Percentiles rank a stretch among this genome's conserved stretches.
Evolutionary conservation across 2,329 filamentous ascomycete genomes (phyloP).

Genomic region (Cladosporium sp.): DNA sequence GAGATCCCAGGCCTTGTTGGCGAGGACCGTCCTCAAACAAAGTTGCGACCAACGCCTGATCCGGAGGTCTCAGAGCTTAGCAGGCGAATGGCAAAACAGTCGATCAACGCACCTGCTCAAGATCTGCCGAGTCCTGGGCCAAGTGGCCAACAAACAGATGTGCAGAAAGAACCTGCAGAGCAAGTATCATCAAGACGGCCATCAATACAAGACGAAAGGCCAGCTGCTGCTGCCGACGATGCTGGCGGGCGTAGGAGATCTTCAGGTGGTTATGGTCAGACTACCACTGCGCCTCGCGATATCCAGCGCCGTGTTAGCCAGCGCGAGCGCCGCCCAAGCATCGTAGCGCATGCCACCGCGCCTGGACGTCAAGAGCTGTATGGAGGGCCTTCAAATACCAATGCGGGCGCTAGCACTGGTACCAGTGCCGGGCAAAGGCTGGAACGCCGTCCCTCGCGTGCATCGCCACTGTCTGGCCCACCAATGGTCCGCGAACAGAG

Average conservation of each 20-base stretch:
- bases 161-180: conserved; percentile 18
- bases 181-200: conserved; percentile 18
- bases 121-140: conserved; percentile 11
- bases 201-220: conserved; percentile 24
- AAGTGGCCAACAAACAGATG: conserved; percentile 17
- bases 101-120: conserved; percentile 23
- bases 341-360: conserved; percentile 43
- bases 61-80: conserved; percentile 29
- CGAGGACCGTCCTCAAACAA: conserved; percentile 28
- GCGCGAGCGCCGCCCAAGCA: conserved; percentile 38
- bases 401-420: neutral
- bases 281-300: conserved; percentile 11
- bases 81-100: conserved; percentile 28
- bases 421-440: conserved; percentile 30
- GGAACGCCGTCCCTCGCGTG: conserved; percentile 59
- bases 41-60: conserved; percentile 15
- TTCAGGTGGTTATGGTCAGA: conserved; percentile 4
- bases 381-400: conserved; percentile 26
- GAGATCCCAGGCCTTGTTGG: conserved; percentile 30
- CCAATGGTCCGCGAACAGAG: conserved; percentile 47
- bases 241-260: conserved; percentile 25
- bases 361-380: conserved; percentile 38
- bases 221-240: conserved; percentile 18
- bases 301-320: conserved; percentile 33
- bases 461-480: conserved; percentile 34